Conservation (phyloP, 306 rosid species). For the Cucurbita argyrosperma region DNA sequence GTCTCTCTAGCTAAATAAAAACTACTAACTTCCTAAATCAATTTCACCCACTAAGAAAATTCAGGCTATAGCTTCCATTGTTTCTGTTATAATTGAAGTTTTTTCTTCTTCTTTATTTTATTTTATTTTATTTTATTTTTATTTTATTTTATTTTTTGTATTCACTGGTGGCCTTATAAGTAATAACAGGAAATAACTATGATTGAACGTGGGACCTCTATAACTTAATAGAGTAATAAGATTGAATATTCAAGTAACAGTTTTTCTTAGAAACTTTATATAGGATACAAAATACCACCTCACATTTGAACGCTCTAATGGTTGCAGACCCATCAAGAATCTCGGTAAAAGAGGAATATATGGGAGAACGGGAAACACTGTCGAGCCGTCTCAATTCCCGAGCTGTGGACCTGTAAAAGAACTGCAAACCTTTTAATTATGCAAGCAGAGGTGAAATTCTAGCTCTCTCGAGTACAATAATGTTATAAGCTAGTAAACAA, state of each 20-base stretch:
- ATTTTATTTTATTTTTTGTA: not conserved
- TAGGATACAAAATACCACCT: conserved; percentile 26
- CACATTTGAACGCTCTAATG: conserved; percentile 73
- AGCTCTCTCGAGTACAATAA: not conserved
- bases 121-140: not conserved
- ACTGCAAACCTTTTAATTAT: conserved; percentile 29
- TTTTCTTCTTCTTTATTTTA: not conserved
- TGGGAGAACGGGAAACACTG: conserved; percentile 95
- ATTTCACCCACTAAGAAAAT: not conserved
- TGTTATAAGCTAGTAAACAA: too few relatives aligned
- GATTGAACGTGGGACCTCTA: not conserved
- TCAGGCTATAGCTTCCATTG: not conserved
- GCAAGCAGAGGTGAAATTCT: not conserved
- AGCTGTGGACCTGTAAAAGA: conserved; percentile 90
- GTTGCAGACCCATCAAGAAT: conserved; percentile 87
- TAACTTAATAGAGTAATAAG: not conserved
- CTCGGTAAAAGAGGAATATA: conserved; percentile 83
- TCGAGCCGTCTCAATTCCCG: conserved; percentile 86
- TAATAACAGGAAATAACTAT: not conserved
- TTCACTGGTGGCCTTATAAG: not conserved
- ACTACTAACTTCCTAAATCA: not conserved
- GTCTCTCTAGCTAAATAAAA: not conserved
- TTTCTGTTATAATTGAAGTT: not conserved
- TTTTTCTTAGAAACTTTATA: not conserved
- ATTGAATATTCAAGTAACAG: not conserved